Base-by-base conservation (phyloP, 306 rosid genomes). In the Quercus suber region DNA sequence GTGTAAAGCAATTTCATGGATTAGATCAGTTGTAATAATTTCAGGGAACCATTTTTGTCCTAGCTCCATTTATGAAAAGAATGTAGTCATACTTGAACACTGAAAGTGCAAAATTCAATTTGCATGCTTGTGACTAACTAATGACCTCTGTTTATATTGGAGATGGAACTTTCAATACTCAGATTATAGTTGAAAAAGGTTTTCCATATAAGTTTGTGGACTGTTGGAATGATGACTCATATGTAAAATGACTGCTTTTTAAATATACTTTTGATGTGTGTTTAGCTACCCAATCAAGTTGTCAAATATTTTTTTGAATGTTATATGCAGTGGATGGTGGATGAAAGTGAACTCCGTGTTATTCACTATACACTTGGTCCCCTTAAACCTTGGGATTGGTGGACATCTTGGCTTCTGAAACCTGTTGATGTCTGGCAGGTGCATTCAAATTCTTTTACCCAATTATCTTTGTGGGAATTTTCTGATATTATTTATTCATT, bases 401-500 rank as follows among this genome's bases (percentile, higher is more conserved):
- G 99, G 99, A 96, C 99, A 37, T 91, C 99, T 73, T 96, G 99
- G 99, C 96, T 96, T 79, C 81, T 96, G 90, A 96, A 96, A 82
- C 99, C 98, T 27, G 99, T 96, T 61, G 99, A 93, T 91, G 95
- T 93, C 80, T 96, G 99, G 99, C 98, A 93, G 99, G 99, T 96
- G 14, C 52, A 45, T 67, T 67, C 52, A 67, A 17, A 28, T 67
- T 9, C 8, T 19, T 30, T 67, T 33, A 33, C 51, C 72, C 11
- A 19, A 35, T 35, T 68, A 68, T 33, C n/a, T 10, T 19, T 4
- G 28, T 28, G 20, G 10, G n/a, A 4, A 33, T 68, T 68, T 68
- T 35, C 17, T 31, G 21, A 3, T 8, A 17, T 18, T 64, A 11
- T 64, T 11, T 8, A 10, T 20, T 15, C n/a, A 35, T 35, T 45